Evolutionary conservation across 495 filamentous ascomycete species (phyloP), one percentile per base, ranked within the genome.

Genomic region (Aspergillus bertholletiae): DNA sequence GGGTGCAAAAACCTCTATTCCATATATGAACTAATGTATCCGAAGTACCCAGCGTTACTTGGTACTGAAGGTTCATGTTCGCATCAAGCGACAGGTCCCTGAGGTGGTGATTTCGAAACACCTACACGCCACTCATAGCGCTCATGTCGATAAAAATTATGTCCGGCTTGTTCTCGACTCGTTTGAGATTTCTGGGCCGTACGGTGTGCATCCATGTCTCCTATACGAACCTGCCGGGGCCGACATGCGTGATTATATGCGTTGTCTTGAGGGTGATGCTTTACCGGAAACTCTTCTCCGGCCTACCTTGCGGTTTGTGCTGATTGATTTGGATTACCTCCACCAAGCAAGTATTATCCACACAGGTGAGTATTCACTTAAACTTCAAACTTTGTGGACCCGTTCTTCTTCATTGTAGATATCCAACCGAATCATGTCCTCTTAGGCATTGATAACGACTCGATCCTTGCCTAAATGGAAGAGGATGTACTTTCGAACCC

Each of bases 341-440:
- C 75, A 78, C 46, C 61, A 58, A n/a, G 66, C 63, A 21, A 32
- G 65, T 5, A 40, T 78, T 5, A 66, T 77, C 15, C 75, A 81
- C 56, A 74, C 74, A 11, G 77, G 74, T 76, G 56, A 34, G 45
- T 24, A 18, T 27, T 13, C 43, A 24, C 18, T 20, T 27, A 18
- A 43, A 9, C n/a, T 27, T 24, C n/a, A 17, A 7, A 22, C 13
- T 12, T 15, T 1, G 13, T 46, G 23, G 20, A 5, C 9, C 37
- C 37, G n/a, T 20, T 3, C 32, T 57, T 49, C 50, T 18, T 49
- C 45, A 41, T 23, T 32, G 23, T 43, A 68, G 63, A 66, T 58
- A 43, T 70, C 17, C 55, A 68, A 46, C 50, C 63, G 27, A 49
- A 58, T 12, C 68, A 66, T 32, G 40, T 70, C n/a, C 54, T 64